Base-by-base conservation (phyloP, 352 stramenopile genomes). In the Paralagenidium karlingii region DNA sequence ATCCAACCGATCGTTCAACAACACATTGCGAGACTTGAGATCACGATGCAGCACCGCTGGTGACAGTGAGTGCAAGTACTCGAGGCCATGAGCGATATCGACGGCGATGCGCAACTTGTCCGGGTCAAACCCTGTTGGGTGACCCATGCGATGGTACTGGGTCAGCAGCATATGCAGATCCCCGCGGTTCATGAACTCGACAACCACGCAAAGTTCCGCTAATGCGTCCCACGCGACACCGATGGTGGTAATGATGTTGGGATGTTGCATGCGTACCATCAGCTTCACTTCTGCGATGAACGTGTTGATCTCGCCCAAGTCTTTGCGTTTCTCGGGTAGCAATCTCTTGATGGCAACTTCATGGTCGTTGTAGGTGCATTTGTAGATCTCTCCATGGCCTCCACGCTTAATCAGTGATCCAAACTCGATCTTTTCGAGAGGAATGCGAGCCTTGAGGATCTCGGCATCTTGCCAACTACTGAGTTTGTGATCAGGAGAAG, bases 141-240 rank as follows among this genome's bases (percentile, higher is more conserved):
- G 38, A 34, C 74, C 66, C n/a, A n/a, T n/a, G n/a, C n/a, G n/a
- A n/a, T n/a, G n/a, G 27, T 58, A 49, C 29, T 69, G 70, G 34
- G 60, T 56, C 1, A 87, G 55, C 22, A 87, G 58, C 9, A 60
- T 53, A 21, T 70, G 51, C 36, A 90, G 48, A 27, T 87, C 74
- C 0, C 76, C 76, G 1, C 60, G 55, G 16, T 87, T 68, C 68
- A 87, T 83, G 54, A 80, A 86, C 55, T 90, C 76, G 24, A 84
- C 66, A 12, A 90, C 53, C 8, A 70, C 68, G 27, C 73, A 82
- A n/a, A 84, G 45, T 47, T 81, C 78, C 24, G 71, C 57, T 33
- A 82, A 29, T 31, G 65, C 63, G n/a, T n/a, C n/a, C 76, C 73
- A 87, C 44, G 63, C 82, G 34, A 85, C 62, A 8, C 73, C 76